A percentile compares a stretch with the other conserved stretches of the same genome.
Conservation (phyloP, 495 filamentous ascomycete species). For the Margaritispora aquatica region DNA sequence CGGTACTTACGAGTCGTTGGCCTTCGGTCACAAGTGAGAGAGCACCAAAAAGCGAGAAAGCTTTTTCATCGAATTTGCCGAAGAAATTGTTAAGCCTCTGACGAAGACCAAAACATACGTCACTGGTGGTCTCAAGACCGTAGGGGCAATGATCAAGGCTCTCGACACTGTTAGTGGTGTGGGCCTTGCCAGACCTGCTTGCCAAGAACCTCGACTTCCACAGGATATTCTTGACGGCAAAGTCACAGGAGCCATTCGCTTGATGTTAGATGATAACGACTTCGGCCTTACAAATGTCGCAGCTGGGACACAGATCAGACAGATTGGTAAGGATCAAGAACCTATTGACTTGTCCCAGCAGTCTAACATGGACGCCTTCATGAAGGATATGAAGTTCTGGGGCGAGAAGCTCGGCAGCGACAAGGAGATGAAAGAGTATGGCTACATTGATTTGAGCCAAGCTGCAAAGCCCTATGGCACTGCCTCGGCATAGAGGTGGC, state of each 20-base stretch:
- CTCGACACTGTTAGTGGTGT: constrained; percentile 51
- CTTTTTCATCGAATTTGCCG: constrained; percentile 63
- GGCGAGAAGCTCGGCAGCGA: constrained; percentile 18
- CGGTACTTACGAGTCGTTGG: constrained; percentile 56
- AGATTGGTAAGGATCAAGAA: constrained; percentile 46
- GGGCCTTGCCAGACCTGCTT: constrained; percentile 46
- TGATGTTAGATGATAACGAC: constrained; percentile 38
- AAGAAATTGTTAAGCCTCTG: constrained; percentile 48
- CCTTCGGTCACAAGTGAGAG: constrained; percentile 45
- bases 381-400: constrained; percentile 22
- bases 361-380: constrained; percentile 30
- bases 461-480: constrained; percentile 13
- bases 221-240: constrained; percentile 40
- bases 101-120: constrained; percentile 50
- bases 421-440: constrained; percentile 25
- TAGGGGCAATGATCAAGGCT: constrained; percentile 55
- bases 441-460: constrained; percentile 22
- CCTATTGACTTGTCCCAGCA: constrained; percentile 43
- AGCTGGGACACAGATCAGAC: constrained; percentile 44
- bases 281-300: constrained; percentile 38
- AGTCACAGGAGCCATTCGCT: constrained; percentile 38
- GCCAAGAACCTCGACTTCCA: constrained; percentile 46
- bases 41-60: constrained; percentile 51
- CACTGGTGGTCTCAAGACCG: constrained; percentile 57
- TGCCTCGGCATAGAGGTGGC: background rate